A percentile compares a stretch with the other conserved stretches of the same genome.
phyloP scores from a whole-genome alignment of 306 rosid species.

The Corylus heterophylla region DNA sequence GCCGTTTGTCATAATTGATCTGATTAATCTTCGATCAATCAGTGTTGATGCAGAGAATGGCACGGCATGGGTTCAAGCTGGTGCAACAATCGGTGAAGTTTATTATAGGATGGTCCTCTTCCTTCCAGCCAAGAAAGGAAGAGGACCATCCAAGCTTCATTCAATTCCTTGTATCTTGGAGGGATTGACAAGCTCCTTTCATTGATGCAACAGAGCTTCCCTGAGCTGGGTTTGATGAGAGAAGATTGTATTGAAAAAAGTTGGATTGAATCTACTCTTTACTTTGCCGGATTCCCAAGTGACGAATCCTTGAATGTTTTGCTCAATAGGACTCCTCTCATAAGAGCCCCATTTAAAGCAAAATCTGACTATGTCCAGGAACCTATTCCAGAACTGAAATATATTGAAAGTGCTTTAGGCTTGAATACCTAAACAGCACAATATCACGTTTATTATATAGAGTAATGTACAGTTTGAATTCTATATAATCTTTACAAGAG shows the following conservation, averaged over 20 bases:
- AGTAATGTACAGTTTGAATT: no score
- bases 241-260: constrained; percentile 27
- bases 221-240: constrained; percentile 11
- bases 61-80: constrained; percentile 27
- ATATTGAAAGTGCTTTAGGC: no score
- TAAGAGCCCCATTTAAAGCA: constrained; percentile 18
- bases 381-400: constrained; percentile 22
- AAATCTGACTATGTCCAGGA: constrained; percentile 34
- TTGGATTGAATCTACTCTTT: constrained; percentile 28
- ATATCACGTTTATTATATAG: no score
- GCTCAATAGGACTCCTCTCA: constrained; percentile 16
- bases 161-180: constrained; percentile 30
- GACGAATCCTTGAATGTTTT: constrained; percentile 25
- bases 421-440: no score
- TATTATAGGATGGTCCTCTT: constrained; percentile 21
- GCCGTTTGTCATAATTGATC: constrained; percentile 1
- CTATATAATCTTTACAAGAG: no score
- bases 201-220: constrained; percentile 17
- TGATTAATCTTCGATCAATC: constrained; percentile 9
- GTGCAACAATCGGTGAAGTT: constrained; percentile 23
- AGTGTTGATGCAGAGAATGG: neutral
- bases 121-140: constrained; percentile 11
- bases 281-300: neutral
- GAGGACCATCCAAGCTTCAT: constrained; percentile 12
- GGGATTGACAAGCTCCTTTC: constrained; percentile 11